A percentile compares a stretch with the other conserved stretches of the same genome.
These are phyloP conservation scores for Allium cepa DNA, from an alignment of 106 monocot genomes.

Conservation along the genomic window DNA sequence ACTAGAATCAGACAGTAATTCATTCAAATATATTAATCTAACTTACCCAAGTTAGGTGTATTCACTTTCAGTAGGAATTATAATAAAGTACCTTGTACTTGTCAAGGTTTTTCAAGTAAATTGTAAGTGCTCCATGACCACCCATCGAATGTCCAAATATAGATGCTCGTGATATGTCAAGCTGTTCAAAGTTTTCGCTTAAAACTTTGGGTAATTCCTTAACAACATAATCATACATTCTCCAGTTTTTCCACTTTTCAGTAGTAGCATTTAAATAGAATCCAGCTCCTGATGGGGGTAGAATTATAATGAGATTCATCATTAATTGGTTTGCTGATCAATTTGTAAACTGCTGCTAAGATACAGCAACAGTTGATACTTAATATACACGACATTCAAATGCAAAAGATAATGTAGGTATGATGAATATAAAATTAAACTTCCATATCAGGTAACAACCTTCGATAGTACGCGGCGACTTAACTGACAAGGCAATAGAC, in stretches of 20 bases:
- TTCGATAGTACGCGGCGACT: too few species aligned
- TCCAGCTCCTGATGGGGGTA: constrained; percentile 55
- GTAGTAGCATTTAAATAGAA: constrained; percentile 90
- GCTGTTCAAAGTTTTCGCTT: constrained; percentile 70
- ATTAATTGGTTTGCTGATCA: too few species aligned
- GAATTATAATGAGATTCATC: not conserved
- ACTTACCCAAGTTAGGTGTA: not conserved
- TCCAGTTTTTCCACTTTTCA: constrained; percentile 97
- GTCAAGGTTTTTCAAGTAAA: constrained; percentile 78
- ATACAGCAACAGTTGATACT: not conserved
- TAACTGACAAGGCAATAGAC: too few species aligned
- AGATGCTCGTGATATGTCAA: constrained; percentile 67
- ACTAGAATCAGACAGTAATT: constrained; percentile 29
- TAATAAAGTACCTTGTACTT: constrained; percentile 71
- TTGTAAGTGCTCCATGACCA: constrained; percentile 90
- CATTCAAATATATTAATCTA: not conserved
- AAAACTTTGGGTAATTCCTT: constrained; percentile 81
- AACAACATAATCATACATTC: constrained; percentile 96
- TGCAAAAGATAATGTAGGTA: too few species aligned
- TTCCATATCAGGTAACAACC: too few species aligned
- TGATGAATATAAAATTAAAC: too few species aligned
- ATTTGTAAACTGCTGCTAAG: not conserved
- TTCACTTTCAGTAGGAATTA: not conserved
- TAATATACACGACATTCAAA: too few species aligned
- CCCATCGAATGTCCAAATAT: constrained; percentile 99